Base-by-base conservation (phyloP, 2,329 filamentous ascomycete genomes). In the Xylariales sp. region DNA sequence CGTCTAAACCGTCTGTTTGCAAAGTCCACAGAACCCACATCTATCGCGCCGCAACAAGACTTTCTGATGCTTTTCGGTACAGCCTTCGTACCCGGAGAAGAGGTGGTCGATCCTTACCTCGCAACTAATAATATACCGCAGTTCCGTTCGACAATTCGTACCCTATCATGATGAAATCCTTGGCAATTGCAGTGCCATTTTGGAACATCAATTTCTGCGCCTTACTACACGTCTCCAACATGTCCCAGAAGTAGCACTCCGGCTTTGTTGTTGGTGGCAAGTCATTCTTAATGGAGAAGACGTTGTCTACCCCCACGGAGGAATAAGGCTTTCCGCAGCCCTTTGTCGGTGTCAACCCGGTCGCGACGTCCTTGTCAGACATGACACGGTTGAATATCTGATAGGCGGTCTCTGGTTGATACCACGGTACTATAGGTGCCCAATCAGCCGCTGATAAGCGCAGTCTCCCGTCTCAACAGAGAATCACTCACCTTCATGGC, bases 221-320 rank as follows among this genome's bases (percentile, higher is more conserved):
- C 4, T 12, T 15, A 11, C 28, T 40, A 16, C 42, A 44, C 14
- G 42, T 44, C 31, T 44, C 42, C n/a, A 31, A 12, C 15, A 44
- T 37, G 15, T 44, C 42, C 42, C 42, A 44, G 37, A 44, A 40
- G 32, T 44, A 44, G 27, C 42, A 44, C 37, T 40, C 31, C 5
- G 31, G 24, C 37, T 44, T 29, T 22, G 28, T 18, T 12, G 19
- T 9, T 12, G 15, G 7, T 5, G 42, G 31, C 16, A 31, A 12
- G 16, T 32, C n/a, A 32, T 36, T 44, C 37, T 25, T 37, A 15
- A 44, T 22, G 37, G 19, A n/a, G 5, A 31, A 34, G 19, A 37
- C 28, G 21, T 28, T 25, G 18, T 14, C 14, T 3, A 19, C 20
- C 4, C 42, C 42, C 9, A 16, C 6, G 21, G 14, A 34, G 8